A percentile compares a stretch with the other conserved stretches of the same genome.
Conservation (phyloP, 225 moss, liverwort and hornwort species). For the Sphagnum tenellum region DNA sequence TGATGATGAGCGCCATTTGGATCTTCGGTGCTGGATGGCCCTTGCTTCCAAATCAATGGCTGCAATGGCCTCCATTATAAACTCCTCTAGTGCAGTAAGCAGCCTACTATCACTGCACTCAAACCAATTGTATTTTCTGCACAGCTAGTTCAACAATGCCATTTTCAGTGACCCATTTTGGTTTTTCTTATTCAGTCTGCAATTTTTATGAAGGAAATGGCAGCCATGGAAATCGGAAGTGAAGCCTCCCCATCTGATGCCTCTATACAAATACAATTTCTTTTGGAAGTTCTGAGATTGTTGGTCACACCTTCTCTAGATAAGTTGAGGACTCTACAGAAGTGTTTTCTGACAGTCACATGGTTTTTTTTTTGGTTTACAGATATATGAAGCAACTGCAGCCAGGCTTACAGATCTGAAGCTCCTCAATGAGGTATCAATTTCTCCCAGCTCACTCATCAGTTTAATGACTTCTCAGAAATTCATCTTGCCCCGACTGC, state of each 20-base stretch:
- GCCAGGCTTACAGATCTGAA: slow-evolving; percentile 48
- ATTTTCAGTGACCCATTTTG: too few species aligned
- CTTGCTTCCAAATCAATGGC: slow-evolving; percentile 72
- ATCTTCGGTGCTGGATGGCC: slow-evolving; percentile 98
- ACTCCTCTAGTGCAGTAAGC: slow-evolving; percentile 48
- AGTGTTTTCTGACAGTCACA: background rate
- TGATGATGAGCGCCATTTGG: slow-evolving; percentile 89
- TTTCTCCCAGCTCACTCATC: background rate
- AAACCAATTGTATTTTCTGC: background rate
- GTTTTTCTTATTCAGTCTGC: too few species aligned
- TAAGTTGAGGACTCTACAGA: background rate
- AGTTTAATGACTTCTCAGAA: too few species aligned
- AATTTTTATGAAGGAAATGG: too few species aligned
- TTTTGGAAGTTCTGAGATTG: background rate
- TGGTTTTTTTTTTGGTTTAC: slow-evolving; percentile 5
- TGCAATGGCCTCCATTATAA: slow-evolving; percentile 62
- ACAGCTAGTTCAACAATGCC: background rate
- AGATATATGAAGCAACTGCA: slow-evolving; percentile 72
- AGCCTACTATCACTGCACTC: too few species aligned
- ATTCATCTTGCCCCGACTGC: too few species aligned
- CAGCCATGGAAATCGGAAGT: too few species aligned
- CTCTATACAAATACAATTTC: background rate
- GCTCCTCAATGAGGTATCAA: slow-evolving; percentile 62
- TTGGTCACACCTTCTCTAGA: background rate
- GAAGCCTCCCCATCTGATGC: too few species aligned